These are phyloP conservation scores for Aspergillus terreus DNA, from an alignment of 2,329 filamentous ascomycete genomes.

Conservation along the genomic window DNA sequence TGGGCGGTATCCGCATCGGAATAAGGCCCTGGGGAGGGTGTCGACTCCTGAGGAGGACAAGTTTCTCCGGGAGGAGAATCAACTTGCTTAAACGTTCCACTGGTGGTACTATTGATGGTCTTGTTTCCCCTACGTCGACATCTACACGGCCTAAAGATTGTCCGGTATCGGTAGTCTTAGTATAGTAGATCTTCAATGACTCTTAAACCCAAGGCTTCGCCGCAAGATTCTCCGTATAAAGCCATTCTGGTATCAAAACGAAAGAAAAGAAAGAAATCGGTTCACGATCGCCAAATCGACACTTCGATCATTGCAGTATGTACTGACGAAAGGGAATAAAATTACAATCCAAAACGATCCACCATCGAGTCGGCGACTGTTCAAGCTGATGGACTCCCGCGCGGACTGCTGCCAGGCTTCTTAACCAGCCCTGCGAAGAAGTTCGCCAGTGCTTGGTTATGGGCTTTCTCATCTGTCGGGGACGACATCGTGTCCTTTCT, in stretches of 20 bases:
- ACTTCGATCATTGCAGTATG: conserved; percentile 63
- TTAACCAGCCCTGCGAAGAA: conserved; percentile 60
- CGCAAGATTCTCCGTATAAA: conserved; percentile 11
- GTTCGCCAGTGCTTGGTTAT: conserved; percentile 57
- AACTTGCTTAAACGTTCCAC: not conserved
- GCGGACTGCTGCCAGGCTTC: conserved; percentile 40
- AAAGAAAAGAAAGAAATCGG: conserved; percentile 3
- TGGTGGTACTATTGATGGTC: not conserved
- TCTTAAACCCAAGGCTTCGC: conserved; percentile 7
- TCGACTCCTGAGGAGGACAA: conserved; percentile 18
- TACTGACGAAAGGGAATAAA: conserved; percentile 13
- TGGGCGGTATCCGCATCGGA: conserved; percentile 25
- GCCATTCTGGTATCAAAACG: conserved; percentile 13
- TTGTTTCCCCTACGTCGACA: not conserved
- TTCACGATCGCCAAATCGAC: conserved; percentile 48
- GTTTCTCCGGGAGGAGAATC: conserved; percentile 20
- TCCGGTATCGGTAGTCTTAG: not conserved
- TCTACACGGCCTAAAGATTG: not conserved
- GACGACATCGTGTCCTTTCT: conserved; percentile 31
- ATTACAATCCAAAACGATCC: conserved; percentile 19
- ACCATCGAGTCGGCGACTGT: not conserved
- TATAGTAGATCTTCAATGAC: not conserved
- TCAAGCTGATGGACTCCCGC: conserved; percentile 35
- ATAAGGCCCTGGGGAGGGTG: conserved; percentile 17
- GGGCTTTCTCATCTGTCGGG: conserved; percentile 47